Base-by-base conservation (phyloP, 768 basidiomycete genomes). In the Amanita molliuscula region DNA sequence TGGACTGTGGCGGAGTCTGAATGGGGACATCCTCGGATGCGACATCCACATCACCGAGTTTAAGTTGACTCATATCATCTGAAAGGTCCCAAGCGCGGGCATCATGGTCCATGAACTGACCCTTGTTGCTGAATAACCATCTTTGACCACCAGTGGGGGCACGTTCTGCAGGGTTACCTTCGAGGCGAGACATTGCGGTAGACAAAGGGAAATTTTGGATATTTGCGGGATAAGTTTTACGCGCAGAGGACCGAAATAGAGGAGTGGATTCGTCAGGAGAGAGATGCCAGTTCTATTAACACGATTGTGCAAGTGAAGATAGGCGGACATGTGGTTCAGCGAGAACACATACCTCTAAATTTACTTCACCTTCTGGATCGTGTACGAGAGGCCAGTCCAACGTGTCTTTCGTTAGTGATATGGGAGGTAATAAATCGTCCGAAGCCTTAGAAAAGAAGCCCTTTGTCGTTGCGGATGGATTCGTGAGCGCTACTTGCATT, bases 401-500 rank as follows among this genome's bases (percentile, higher is more conserved):
- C 41, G 67, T 64, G 58, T 72, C 69, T 56, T 59, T 60, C 59
- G 61, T 64, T 58, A 62, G 59, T 50, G 62, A 60, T 59, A 65
- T 66, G 50, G 67, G 61, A 34, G 68, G 61, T 47, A 64, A 57
- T 49, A 67, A 58, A 55, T 68, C 61, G 62, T 67, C 65, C 51
- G 59, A 51, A 50, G 57, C 43, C 54, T 55, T 57, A 53, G 59
- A 59, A 59, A 61, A 65, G 64, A 67, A 69, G 57, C 57, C 64
- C 57, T 67, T 68, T 70, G 76, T 70, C 69, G 76, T 67, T 58
- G 64, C 55, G 48, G 63, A 58, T 59, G 64, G 59, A 55, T 65
- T 73, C 73, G 78, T 74, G 68, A 81, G 78, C 73, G 76, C 73
- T 69, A 77, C 74, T 76, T 77, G 78, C 81, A 84, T 84, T 76